Evolutionary conservation across 768 basidiomycete genomes (phyloP), one percentile per base, ranked within the genome.

Genomic region (Lentinula aciculospora): DNA sequence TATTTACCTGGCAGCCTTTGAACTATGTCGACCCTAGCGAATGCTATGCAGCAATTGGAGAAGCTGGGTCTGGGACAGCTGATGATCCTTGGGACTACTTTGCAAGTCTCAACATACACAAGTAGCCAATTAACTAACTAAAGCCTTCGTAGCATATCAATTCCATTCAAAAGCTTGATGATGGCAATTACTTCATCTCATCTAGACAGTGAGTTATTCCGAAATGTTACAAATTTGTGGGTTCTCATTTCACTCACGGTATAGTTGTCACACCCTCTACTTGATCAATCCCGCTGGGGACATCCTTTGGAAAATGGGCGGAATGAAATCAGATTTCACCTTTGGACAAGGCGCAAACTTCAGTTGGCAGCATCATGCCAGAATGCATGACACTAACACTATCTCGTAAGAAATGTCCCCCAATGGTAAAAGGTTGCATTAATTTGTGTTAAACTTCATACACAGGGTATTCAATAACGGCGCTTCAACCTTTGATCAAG

Each of bases 261-360:
- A 58, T 39, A 58, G 48, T 36, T 54, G 60, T 46, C 58, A 62
- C 28, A 42, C 63, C 1, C 62, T 62, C 36, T 62, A 63, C 36
- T 53, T 65, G 3, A 55, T 56, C 53, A 47, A 42, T 31, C 45
- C 48, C 9, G 58, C 61, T 51, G 64, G 64, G 7, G 59, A 57
- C 6, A 62, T 65, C 45, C 23, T 63, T 3, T 65, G 64, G 64
- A 61, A 61, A 3, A 58, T 65, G 23, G 64, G 64, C 3, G 64
- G 64, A 5, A 62, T 60, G 42, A 47, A 47, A 27, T 61, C 60
- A 2, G 44, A 59, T 25, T 65, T 65, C 49, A 60, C 60, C 23
- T 40, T 51, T 7, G 56, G 53, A 4, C 21, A 59, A 32, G 58
- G 61, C 39, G 51, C 57, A 15, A 46, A 62, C 25, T 62, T 65